Evolutionary conservation across 257 asterid genomes (phyloP).

Genomic region (Ligustrum vulgare): DNA sequence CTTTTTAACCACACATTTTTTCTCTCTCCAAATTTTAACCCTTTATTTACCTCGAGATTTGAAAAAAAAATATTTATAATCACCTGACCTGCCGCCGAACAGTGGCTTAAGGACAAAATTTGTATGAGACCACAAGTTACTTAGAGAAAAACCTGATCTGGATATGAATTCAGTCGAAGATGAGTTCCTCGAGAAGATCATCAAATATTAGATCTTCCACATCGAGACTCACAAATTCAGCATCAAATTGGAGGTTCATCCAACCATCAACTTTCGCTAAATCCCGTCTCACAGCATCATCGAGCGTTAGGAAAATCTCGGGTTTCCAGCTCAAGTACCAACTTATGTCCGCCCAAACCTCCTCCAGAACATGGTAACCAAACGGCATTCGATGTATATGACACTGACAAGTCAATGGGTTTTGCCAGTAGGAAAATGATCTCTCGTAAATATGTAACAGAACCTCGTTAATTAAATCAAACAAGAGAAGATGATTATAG

Average conservation of each 20-base stretch:
- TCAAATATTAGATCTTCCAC: slow-evolving; percentile 63
- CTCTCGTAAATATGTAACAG: slow-evolving; percentile 54
- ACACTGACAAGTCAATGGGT: slow-evolving; percentile 43
- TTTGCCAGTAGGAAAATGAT: slow-evolving; percentile 72
- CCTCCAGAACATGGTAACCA: slow-evolving; percentile 58
- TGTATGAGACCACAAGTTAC: neutral
- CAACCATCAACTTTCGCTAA: slow-evolving; percentile 48
- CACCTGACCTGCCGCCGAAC: too few species aligned
- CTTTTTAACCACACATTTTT: too few species aligned
- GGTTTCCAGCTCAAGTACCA: slow-evolving; percentile 40
- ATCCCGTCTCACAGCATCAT: slow-evolving; percentile 63
- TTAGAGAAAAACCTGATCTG: neutral
- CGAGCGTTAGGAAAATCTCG: slow-evolving; percentile 44
- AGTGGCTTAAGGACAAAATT: neutral
- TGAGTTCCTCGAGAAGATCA: slow-evolving; percentile 62
- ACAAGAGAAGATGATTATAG: slow-evolving; percentile 53
- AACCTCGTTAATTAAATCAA: slow-evolving; percentile 68
- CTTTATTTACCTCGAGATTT: too few species aligned
- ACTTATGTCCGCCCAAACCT: slow-evolving; percentile 65
- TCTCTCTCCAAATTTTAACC: too few species aligned
- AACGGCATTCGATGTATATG: slow-evolving; percentile 57
- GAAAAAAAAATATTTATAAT: too few species aligned
- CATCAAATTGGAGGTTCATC: slow-evolving; percentile 80
- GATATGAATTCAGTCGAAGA: slow-evolving; percentile 13
- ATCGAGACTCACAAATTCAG: slow-evolving; percentile 67